A percentile compares a stretch with the other conserved stretches of the same genome.
Evolutionary conservation across 2,329 filamentous ascomycete species (phyloP).

Genomic region (Aspergillus chevalieri): DNA sequence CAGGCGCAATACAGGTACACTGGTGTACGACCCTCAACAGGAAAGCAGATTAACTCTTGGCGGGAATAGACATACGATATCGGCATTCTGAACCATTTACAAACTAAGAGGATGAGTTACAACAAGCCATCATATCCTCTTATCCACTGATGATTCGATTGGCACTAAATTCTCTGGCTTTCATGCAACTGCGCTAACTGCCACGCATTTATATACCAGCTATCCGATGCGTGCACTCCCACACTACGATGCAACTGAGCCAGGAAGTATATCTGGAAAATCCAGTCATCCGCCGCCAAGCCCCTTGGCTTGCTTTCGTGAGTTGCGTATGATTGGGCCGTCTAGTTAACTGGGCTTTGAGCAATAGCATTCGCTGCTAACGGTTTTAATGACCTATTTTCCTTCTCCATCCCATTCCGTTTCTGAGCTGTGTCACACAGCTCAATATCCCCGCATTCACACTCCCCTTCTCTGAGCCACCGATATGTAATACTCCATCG

Average conservation of each 20-base stretch:
- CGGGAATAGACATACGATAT: neutral
- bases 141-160: neutral
- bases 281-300: too few relatives aligned
- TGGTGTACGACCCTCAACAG: neutral
- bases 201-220: neutral
- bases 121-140: neutral
- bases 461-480: slow-evolving; percentile 46
- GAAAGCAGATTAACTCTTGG: neutral
- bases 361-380: slow-evolving; percentile 1
- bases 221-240: neutral
- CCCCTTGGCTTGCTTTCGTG: neutral
- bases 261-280: too few relatives aligned
- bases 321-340: neutral
- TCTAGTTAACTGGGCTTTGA: neutral
- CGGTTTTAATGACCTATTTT: slow-evolving; percentile 34
- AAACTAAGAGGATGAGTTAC: neutral
- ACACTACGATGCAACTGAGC: neutral
- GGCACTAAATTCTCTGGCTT: neutral
- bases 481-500: slow-evolving; percentile 54
- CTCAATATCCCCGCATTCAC: slow-evolving; percentile 46
- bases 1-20: neutral
- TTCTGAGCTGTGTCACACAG: slow-evolving; percentile 50
- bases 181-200: neutral
- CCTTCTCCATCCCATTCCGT: slow-evolving; percentile 42
- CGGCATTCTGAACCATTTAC: neutral